These are phyloP conservation scores for Gracilaria domingensis DNA, from an alignment of 23 red algal genomes.

Conservation along the genomic window DNA sequence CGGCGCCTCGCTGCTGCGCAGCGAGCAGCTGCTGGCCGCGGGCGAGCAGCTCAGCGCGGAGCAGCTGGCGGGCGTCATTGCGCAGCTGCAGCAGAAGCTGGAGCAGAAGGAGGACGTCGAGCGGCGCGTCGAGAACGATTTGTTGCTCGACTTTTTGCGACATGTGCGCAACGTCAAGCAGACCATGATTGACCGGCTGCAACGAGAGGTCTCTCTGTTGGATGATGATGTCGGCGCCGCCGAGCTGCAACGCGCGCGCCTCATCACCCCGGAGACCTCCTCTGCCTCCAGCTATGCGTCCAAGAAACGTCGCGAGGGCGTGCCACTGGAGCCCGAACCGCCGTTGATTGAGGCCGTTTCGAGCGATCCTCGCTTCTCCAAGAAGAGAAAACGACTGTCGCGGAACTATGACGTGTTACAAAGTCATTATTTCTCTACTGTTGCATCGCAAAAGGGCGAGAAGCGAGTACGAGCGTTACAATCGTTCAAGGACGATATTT, in stretches of 20 bases:
- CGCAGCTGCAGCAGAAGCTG: slow-evolving; percentile 69
- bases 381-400: slow-evolving; percentile 64
- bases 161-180: slow-evolving; percentile 70
- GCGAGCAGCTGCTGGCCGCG: slow-evolving; percentile 38
- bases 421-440: slow-evolving; percentile 68
- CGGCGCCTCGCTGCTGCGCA: not conserved
- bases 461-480: slow-evolving; percentile 23
- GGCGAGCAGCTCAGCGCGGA: slow-evolving; percentile 68
- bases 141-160: slow-evolving; percentile 78
- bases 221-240: slow-evolving; percentile 47
- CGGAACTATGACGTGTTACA: slow-evolving; percentile 67
- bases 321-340: not conserved
- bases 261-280: slow-evolving; percentile 13
- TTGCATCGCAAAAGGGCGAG: slow-evolving; percentile 26
- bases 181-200: slow-evolving; percentile 51
- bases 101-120: slow-evolving; percentile 65
- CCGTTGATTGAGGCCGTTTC: not conserved
- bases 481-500: slow-evolving; percentile 74
- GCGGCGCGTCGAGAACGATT: slow-evolving; percentile 47
- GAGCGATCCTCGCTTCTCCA: slow-evolving; percentile 13
- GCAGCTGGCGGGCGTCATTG: slow-evolving; percentile 75
- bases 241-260: slow-evolving; percentile 36
- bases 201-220: slow-evolving; percentile 58
- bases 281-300: slow-evolving; percentile 4
- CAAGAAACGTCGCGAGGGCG: not conserved